Base-by-base conservation (phyloP, 352 stramenopile species). In the Blastocystis hominis region DNA sequence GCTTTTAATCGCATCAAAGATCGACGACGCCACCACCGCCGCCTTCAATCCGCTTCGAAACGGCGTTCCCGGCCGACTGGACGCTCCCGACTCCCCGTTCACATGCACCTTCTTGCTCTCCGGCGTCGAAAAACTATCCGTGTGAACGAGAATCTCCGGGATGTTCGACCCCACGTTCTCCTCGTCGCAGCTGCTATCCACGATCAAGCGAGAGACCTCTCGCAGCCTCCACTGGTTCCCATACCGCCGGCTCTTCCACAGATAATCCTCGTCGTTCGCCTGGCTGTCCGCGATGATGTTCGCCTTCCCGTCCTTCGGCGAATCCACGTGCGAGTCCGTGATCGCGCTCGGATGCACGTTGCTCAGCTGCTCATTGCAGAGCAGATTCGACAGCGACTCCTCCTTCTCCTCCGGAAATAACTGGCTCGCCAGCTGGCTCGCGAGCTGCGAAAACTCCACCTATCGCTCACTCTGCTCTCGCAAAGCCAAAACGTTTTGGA, bases 401-500 rank as follows among this genome's bases (percentile, higher is more conserved):
- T 36, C 62, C 2, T n/a, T n/a, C 38, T 64, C n/a, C 42, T 70
- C 24, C 3, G 42, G 24, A 3, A 56, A 2, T 5, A 78, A 46
- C 36, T 78, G 68, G 34, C 42, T 62, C 24, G 68, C 68, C 10
- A 53, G n/a, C 10, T 59, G 68, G 4, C 38, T 59, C 2, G 42
- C 68, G 3, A 24, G 24, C 20, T 56, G 2, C 20, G 44, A 78
- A 36, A 30, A 61, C 68, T 78, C 68, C 34, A 20, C 7, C 68
- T 78, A 36, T 2, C 24, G 10, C 4, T 78, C 10, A 78, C 4
- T 20, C 42, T 3, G 7, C 17, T 5, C 3, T 3, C 7, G 5
- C 2, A 78, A 3, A 42, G 17, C 7, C n/a, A n/a, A n/a, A 2
- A 78, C 68, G 34, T 78, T 56, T 4, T 30, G 17, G n/a, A 95